phyloP scores from a whole-genome alignment of 495 filamentous ascomycete species.

The Aspergillus baeticus region DNA sequence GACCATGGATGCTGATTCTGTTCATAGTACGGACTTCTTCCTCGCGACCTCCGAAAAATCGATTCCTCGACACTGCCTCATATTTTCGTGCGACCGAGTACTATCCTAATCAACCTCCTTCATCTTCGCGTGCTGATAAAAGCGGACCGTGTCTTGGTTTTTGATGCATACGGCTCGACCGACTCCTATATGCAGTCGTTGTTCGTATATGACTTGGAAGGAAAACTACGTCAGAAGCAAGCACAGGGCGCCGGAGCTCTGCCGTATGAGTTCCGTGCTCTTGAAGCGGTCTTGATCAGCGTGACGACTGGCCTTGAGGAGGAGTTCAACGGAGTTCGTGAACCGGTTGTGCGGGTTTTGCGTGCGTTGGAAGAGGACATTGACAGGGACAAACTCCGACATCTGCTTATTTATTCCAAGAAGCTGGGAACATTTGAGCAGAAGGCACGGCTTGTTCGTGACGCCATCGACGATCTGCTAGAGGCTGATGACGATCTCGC shows the following conservation, averaged over 20 bases:
- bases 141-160: slow-evolving; percentile 86
- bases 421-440: slow-evolving; percentile 96
- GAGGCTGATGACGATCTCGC: slow-evolving; percentile 96
- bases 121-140: slow-evolving; percentile 95
- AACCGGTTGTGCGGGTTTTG: slow-evolving; percentile 86
- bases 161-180: slow-evolving; percentile 92
- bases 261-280: slow-evolving; percentile 63
- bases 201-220: slow-evolving; percentile 89
- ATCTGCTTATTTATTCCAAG: slow-evolving; percentile 90
- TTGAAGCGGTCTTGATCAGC: slow-evolving; percentile 56
- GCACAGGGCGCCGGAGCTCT: slow-evolving; percentile 48
- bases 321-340: slow-evolving; percentile 89
- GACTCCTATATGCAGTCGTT: slow-evolving; percentile 93
- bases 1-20: neutral
- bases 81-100: slow-evolving; percentile 89
- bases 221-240: slow-evolving; percentile 58
- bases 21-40: slow-evolving; percentile 83
- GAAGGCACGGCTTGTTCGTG: slow-evolving; percentile 89
- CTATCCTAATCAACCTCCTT: slow-evolving; percentile 91
- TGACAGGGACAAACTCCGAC: slow-evolving; percentile 86
- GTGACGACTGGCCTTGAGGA: slow-evolving; percentile 84
- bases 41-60: slow-evolving; percentile 95
- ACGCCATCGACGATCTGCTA: slow-evolving; percentile 93
- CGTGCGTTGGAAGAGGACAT: slow-evolving; percentile 95
- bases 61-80: slow-evolving; percentile 97